Percentiles rank a stretch among this genome's conserved stretches.
Conservation (phyloP, 2,329 filamentous ascomycete genomes). For the Aspergillus thermomutatus region DNA sequence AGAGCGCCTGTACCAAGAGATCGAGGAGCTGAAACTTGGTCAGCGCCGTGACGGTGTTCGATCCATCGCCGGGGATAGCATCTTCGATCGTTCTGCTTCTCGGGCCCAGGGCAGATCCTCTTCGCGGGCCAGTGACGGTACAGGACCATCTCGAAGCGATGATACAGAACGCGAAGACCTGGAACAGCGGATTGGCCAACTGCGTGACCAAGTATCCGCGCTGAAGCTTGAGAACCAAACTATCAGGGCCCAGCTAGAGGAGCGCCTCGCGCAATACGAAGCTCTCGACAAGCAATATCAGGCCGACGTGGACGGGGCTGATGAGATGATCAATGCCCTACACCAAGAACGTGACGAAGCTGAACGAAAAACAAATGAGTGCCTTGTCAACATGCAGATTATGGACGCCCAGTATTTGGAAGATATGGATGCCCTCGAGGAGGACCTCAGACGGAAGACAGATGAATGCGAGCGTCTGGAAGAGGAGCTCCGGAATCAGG, state of each 20-base stretch:
- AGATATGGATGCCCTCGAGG: conserved; percentile 56
- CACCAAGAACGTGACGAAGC: conserved; percentile 86
- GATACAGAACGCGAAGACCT: conserved; percentile 82
- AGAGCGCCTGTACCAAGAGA: conserved; percentile 91
- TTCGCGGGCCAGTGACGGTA: conserved; percentile 69
- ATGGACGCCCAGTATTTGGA: conserved; percentile 58
- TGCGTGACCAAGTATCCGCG: conserved; percentile 82
- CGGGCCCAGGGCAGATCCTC: conserved; percentile 71
- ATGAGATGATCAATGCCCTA: conserved; percentile 74
- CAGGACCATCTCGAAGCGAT: conserved; percentile 61
- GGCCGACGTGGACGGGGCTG: conserved; percentile 73
- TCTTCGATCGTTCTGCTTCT: conserved; percentile 91
- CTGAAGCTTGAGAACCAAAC: conserved; percentile 88
- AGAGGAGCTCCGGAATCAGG: conserved; percentile 68
- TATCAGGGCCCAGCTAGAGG: conserved; percentile 76
- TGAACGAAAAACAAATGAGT: conserved; percentile 66
- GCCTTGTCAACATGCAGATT: conserved; percentile 50
- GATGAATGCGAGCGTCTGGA: conserved; percentile 68
- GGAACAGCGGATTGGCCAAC: conserved; percentile 76
- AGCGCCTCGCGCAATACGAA: conserved; percentile 76
- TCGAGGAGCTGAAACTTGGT: conserved; percentile 90
- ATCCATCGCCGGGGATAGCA: conserved; percentile 73
- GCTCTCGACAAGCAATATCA: conserved; percentile 69
- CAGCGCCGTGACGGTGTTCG: conserved; percentile 64
- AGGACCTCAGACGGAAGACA: conserved; percentile 68